These are phyloP conservation scores for Adenanthera pavonina DNA, from an alignment of 306 rosid species.

Conservation along the genomic window DNA sequence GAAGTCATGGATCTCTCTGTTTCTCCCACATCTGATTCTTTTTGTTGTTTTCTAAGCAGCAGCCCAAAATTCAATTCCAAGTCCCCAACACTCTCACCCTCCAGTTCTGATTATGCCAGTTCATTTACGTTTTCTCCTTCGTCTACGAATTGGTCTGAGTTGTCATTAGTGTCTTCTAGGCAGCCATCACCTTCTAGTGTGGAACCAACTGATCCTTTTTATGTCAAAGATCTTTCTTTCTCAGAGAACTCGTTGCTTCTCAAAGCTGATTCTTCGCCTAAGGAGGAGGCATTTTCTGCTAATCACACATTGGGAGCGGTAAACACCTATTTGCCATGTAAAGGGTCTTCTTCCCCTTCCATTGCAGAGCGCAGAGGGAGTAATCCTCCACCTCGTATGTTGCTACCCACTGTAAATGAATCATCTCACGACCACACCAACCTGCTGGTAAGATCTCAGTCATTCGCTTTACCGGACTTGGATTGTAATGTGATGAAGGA, in stretches of 20 bases:
- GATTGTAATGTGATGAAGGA: constrained; percentile 59
- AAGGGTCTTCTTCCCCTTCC: constrained; percentile 59
- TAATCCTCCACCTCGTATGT: constrained; percentile 82
- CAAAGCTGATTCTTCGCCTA: constrained; percentile 49
- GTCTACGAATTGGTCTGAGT: constrained; percentile 88
- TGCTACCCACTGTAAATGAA: constrained; percentile 65
- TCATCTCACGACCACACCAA: constrained; percentile 51
- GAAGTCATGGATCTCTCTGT: constrained; percentile 41
- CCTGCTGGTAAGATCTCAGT: constrained; percentile 59
- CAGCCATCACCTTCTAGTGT: constrained; percentile 83
- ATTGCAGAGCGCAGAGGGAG: constrained; percentile 96
- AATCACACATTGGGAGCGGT: constrained; percentile 39
- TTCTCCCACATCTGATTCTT: constrained; percentile 59
- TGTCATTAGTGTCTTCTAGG: constrained; percentile 67
- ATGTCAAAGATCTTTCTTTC: constrained; percentile 52
- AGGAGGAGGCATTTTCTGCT: constrained; percentile 51
- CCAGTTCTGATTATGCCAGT: constrained; percentile 78
- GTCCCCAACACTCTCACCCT: constrained; percentile 82
- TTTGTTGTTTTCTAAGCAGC: constrained; percentile 55
- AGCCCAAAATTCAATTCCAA: constrained; percentile 62
- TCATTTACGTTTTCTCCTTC: constrained; percentile 84
- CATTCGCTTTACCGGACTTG: constrained; percentile 61
- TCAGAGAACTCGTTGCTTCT: constrained; percentile 45
- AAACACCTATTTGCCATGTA: constrained; percentile 40
- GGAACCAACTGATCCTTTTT: constrained; percentile 59